Percentiles rank a stretch among this genome's conserved stretches.
phyloP scores from a whole-genome alignment of 257 asterid genomes.

The Salvia hispanica region DNA sequence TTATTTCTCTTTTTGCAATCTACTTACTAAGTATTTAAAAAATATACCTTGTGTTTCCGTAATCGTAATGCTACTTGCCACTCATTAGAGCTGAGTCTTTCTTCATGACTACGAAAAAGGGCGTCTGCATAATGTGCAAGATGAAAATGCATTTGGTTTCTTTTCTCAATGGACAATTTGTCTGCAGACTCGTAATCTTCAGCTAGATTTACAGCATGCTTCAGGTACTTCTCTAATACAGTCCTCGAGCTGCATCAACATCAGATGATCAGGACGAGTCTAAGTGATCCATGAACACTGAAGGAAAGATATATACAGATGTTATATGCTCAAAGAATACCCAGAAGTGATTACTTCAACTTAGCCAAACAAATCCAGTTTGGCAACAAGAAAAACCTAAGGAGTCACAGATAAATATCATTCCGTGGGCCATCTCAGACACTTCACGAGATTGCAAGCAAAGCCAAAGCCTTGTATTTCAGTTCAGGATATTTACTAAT shows the following conservation, averaged over 20 bases:
- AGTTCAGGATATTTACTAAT: neutral
- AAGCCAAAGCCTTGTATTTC: conserved; percentile 7
- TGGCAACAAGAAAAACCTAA: neutral
- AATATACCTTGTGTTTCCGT: conserved; percentile 76
- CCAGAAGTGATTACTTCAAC: neutral
- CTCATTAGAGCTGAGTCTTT: conserved; percentile 87
- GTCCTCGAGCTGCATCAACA: conserved; percentile 81
- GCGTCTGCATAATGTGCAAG: conserved; percentile 98
- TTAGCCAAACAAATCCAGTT: conserved; percentile 17
- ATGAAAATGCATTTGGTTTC: conserved; percentile 95
- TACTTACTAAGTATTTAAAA: neutral
- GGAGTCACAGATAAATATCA: neutral
- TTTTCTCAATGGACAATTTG: conserved; percentile 60
- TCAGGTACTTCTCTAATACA: conserved; percentile 89
- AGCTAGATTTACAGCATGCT: conserved; percentile 83
- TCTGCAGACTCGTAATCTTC: conserved; percentile 58
- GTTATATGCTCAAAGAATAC: conserved; percentile 17
- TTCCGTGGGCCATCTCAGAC: conserved; percentile 5
- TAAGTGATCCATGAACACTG: conserved; percentile 15
- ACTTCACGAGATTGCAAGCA: neutral
- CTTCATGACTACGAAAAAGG: conserved; percentile 90
- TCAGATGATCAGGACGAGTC: conserved; percentile 18
- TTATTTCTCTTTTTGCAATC: neutral
- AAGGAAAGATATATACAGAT: conserved; percentile 6
- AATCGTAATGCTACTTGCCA: conserved; percentile 93